Percentiles rank a stretch among this genome's conserved stretches.
These are phyloP conservation scores for Protomyces gravidus DNA, from an alignment of 1,139 yeast species.

Conservation along the genomic window DNA sequence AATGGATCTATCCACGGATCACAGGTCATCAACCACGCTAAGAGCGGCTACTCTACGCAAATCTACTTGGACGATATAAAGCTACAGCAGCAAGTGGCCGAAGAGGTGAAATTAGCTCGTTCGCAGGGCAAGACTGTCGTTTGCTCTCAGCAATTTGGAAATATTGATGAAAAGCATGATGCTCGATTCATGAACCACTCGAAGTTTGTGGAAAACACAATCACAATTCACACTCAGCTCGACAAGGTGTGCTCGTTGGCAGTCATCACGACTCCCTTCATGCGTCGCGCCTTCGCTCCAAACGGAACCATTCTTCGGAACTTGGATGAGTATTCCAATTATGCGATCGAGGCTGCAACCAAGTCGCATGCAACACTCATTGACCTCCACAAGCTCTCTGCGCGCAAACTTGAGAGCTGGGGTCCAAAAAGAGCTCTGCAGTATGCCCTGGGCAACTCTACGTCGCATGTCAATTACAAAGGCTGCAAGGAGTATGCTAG, in stretches of 20 bases:
- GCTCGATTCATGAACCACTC: too few species aligned
- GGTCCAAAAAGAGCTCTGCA: background rate
- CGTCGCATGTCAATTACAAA: background rate
- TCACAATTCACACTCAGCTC: background rate
- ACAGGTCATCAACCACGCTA: background rate
- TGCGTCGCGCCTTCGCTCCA: background rate
- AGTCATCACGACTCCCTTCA: background rate
- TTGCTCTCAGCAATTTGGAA: background rate
- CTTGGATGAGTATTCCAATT: background rate
- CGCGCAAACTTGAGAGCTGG: background rate
- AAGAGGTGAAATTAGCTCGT: too few species aligned
- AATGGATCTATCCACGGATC: background rate
- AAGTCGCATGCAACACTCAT: background rate
- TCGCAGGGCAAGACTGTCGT: background rate
- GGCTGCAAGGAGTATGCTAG: background rate
- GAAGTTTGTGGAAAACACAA: background rate
- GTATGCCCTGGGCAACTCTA: background rate
- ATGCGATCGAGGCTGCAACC: background rate
- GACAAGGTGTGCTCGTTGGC: background rate
- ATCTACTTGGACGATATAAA: background rate
- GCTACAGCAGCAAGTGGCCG: too few species aligned
- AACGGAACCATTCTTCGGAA: background rate
- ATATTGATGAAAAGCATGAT: background rate
- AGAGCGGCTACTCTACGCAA: background rate
- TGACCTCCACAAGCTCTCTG: background rate